Evolutionary conservation across 2,329 filamentous ascomycete species (phyloP).

Genomic region (Xylariaceae sp.): DNA sequence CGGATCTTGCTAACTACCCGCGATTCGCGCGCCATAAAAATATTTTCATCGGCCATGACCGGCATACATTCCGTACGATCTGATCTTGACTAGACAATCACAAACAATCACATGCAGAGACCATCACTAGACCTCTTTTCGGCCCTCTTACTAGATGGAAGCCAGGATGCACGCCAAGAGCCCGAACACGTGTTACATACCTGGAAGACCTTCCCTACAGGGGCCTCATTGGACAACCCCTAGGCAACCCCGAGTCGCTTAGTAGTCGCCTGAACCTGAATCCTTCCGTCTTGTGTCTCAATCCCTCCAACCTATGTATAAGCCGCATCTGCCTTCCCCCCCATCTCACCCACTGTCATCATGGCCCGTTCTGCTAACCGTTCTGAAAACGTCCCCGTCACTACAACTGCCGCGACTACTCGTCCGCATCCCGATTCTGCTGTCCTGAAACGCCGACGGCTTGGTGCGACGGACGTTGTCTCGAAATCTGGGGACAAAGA

Average conservation of each 20-base stretch:
- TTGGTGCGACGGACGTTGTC: not conserved
- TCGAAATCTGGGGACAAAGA: not conserved
- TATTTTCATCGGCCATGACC: too few species aligned
- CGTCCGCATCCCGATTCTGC: slow-evolving; percentile 8
- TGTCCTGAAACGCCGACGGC: slow-evolving; percentile 11
- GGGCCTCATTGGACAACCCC: too few species aligned
- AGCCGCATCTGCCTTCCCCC: too few species aligned
- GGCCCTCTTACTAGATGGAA: not conserved
- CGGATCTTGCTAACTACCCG: too few species aligned
- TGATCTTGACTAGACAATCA: too few species aligned
- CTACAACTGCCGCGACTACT: slow-evolving; percentile 4
- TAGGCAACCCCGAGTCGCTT: not conserved
- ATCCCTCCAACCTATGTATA: too few species aligned
- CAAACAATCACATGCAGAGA: too few species aligned
- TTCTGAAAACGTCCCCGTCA: slow-evolving; percentile 1
- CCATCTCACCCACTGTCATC: not conserved
- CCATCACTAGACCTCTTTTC: not conserved
- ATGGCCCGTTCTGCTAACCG: slow-evolving; percentile 8
- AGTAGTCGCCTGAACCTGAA: not conserved
- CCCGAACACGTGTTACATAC: slow-evolving; percentile 1
- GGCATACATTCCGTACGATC: too few species aligned
- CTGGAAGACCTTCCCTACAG: too few species aligned
- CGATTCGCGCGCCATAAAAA: too few species aligned
- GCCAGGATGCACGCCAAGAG: not conserved
- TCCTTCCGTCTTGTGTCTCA: not conserved